A percentile compares a stretch with the other conserved stretches of the same genome.
phyloP scores from a whole-genome alignment of 2,329 filamentous ascomycete genomes.

The Diaporthe amygdali region DNA sequence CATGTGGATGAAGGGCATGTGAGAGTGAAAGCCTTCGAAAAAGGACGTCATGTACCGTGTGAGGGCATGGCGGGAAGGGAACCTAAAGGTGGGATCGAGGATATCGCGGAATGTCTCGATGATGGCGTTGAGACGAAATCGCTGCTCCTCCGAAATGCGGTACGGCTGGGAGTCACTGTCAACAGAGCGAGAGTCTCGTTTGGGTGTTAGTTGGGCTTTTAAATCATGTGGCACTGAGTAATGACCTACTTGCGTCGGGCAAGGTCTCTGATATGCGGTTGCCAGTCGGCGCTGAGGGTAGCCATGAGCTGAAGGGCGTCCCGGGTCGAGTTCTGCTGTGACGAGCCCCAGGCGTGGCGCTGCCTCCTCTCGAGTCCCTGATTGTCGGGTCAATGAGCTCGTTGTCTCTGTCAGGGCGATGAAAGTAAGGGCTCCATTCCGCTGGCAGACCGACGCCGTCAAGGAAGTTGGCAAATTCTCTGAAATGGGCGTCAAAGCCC shows the following conservation, averaged over 20 bases:
- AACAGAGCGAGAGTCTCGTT: background rate
- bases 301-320: background rate
- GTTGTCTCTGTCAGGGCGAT: background rate
- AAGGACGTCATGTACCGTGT: constrained; percentile 42
- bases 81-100: constrained; percentile 30
- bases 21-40: constrained; percentile 43
- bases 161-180: background rate
- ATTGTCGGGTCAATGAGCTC: background rate
- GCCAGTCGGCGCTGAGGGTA: background rate
- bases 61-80: constrained; percentile 43
- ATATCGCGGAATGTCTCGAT: background rate
- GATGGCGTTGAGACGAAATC: background rate
- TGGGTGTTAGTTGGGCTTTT: background rate
- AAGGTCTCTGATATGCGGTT: background rate
- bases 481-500: background rate
- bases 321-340: background rate
- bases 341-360: background rate
- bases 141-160: background rate
- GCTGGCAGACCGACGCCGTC: background rate
- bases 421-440: background rate
- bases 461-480: background rate
- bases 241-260: background rate
- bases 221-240: too few relatives aligned
- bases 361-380: background rate
- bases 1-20: constrained; percentile 44